Evolutionary conservation across 2,329 filamentous ascomycete genomes (phyloP), one percentile per base, ranked within the genome.

Genomic region (Trichophyton schoenleinii): DNA sequence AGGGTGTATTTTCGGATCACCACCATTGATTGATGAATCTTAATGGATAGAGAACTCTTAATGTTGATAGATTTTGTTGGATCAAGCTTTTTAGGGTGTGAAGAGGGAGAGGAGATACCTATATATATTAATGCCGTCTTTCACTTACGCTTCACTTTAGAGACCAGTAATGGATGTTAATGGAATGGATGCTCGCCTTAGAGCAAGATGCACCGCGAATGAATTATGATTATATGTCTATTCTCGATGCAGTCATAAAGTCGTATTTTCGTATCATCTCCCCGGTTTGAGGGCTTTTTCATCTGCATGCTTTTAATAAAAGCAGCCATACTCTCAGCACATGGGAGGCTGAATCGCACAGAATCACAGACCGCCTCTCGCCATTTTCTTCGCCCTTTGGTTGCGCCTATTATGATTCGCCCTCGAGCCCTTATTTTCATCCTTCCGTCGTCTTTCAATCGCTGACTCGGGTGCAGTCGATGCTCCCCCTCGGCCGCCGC

Each of bases 371-470:
- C 82, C 82, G 59, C 78, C 82, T 64, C 81, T 76, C 2, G 82
- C 82, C 76, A 85, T 82, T 72, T 85, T 85, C 70, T 75, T 82
- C 53, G 81, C 83, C 62, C 82, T 74, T 67, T 83, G 81, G 70
- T 95, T 88, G 58, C 90, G 82, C 28, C 91, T 83, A 72, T 90
- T 94, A 71, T 96, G 91, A 70, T 96, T 96, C 36, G 89, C 91
- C 63, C 87, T 80, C 22, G 87, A 88, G 2, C 86, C 81, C 72
- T 96, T 96, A 67, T 85, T 88, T 28, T 87, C 85, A 70, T 95
- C 91, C 71, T 96, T 96, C 64, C 82, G 81, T 67, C 85, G 81
- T 66, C 90, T 81, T 8, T 88, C 86, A 60, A 78, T 75, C 66
- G 90, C 84, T 0, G 87, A 91, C n/a, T 81, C 82, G 67, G 84